phyloP scores from a whole-genome alignment of 1,284 basidiomycete species.

The Ceratobasidium sp. region DNA sequence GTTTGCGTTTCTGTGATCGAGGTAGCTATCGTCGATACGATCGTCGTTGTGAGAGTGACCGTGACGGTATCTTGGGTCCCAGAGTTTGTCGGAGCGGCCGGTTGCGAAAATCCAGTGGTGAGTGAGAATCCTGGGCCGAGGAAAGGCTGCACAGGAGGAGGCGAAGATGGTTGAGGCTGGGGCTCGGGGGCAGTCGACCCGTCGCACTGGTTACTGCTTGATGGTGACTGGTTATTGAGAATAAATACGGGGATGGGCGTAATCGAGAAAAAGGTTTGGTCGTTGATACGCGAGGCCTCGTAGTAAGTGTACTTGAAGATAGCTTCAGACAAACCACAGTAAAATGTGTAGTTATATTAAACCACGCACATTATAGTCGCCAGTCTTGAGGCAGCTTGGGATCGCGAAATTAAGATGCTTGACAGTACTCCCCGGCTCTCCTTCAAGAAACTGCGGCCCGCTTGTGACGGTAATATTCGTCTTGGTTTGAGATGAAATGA shows the following conservation, averaged over 20 bases:
- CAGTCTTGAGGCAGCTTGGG: slow-evolving; percentile 60
- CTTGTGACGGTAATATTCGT: slow-evolving; percentile 62
- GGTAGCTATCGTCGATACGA: slow-evolving; percentile 28
- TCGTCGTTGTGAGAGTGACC: slow-evolving; percentile 27
- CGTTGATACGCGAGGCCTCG: slow-evolving; percentile 44
- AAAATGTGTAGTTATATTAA: background rate
- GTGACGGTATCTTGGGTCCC: slow-evolving; percentile 43
- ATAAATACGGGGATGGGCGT: slow-evolving; percentile 42
- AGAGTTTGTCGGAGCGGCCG: slow-evolving; percentile 29
- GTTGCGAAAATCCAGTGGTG: slow-evolving; percentile 41
- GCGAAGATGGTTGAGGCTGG: slow-evolving; percentile 34
- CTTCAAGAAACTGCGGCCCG: slow-evolving; percentile 50
- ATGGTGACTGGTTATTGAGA: slow-evolving; percentile 35
- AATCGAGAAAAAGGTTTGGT: slow-evolving; percentile 37
- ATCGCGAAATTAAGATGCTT: slow-evolving; percentile 62
- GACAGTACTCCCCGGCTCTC: slow-evolving; percentile 59
- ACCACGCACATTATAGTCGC: slow-evolving; percentile 58
- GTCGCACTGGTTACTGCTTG: slow-evolving; percentile 6
- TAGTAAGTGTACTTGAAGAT: slow-evolving; percentile 46
- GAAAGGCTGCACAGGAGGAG: slow-evolving; percentile 41
- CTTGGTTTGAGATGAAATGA: slow-evolving; percentile 59
- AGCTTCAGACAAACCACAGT: background rate
- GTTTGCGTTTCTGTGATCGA: slow-evolving; percentile 30
- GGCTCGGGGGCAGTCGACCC: slow-evolving; percentile 22
- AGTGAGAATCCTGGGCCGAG: slow-evolving; percentile 39